Conservation (phyloP, 495 filamentous ascomycete species). For the Penicillium simplicissimum region DNA sequence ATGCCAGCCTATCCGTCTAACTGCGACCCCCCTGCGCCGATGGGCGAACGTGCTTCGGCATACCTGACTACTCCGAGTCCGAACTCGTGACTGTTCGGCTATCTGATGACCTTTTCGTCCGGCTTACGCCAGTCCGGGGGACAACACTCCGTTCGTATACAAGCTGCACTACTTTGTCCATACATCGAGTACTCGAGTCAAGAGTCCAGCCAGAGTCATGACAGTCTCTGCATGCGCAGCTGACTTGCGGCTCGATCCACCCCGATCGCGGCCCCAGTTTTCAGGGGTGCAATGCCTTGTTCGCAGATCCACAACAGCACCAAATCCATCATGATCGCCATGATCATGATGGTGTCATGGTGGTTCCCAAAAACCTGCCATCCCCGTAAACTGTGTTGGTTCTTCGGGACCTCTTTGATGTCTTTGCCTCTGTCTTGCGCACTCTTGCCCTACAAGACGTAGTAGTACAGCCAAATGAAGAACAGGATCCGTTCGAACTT, state of each 20-base stretch:
- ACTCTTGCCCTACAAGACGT: neutral
- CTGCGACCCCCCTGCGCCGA: neutral
- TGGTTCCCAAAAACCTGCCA: neutral
- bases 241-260: slow-evolving; percentile 32
- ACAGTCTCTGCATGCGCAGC: slow-evolving; percentile 32
- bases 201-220: neutral
- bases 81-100: neutral
- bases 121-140: neutral
- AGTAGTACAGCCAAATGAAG: neutral
- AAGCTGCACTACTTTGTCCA: neutral
- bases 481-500: neutral
- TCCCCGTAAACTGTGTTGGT: neutral
- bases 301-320: neutral
- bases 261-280: slow-evolving; percentile 24
- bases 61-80: slow-evolving; percentile 1
- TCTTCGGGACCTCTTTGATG: neutral
- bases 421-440: neutral
- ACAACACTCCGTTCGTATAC: neutral
- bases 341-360: neutral
- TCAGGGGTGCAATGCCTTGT: slow-evolving; percentile 16
- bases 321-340: neutral
- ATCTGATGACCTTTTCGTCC: neutral
- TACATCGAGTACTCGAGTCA: too few relatives aligned
- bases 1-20: neutral
- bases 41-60: neutral